Evolutionary conservation across 208 protist species (phyloP).

Genomic region (Trypanosoma boissoni): DNA sequence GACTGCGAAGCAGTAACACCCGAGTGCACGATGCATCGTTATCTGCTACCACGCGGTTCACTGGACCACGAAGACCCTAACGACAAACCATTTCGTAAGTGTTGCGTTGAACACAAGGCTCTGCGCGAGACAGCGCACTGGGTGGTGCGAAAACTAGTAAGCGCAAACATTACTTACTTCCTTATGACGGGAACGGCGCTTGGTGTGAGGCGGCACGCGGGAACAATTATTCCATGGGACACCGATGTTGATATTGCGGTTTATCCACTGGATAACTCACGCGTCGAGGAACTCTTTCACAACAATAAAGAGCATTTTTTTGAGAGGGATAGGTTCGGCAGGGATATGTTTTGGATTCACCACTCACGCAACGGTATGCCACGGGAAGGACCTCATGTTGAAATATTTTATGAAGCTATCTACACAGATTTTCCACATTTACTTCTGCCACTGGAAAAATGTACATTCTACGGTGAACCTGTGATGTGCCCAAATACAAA

Average conservation of each 20-base stretch:
- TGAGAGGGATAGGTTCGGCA: constrained; percentile 18
- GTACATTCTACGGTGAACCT: constrained; percentile 26
- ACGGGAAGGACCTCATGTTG: constrained; percentile 23
- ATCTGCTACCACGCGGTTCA: constrained; percentile 7
- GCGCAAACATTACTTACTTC: constrained; percentile 27
- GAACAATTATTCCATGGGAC: constrained; percentile 38
- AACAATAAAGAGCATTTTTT: constrained; percentile 25
- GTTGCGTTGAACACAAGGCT: constrained; percentile 32
- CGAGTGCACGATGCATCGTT: constrained; percentile 20
- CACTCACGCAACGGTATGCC: constrained; percentile 14
- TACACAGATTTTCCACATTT: constrained; percentile 24
- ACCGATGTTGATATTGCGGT: constrained; percentile 35
- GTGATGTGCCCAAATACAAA: constrained; percentile 26
- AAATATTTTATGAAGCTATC: constrained; percentile 28
- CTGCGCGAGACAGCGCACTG: constrained; percentile 20
- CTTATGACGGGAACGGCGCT: constrained; percentile 27
- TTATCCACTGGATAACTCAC: constrained; percentile 13
- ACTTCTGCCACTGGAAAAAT: constrained; percentile 29
- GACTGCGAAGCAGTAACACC: constrained; percentile 20
- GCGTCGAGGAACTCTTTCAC: constrained; percentile 10
- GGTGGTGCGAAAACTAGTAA: constrained; percentile 13
- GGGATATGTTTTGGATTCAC: constrained; percentile 34
- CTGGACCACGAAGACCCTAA: constrained; percentile 10
- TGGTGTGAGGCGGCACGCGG: constrained; percentile 17
- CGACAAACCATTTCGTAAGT: constrained; percentile 22